Evolutionary conservation across 176 grass and related monocot genomes (phyloP).

Genomic region (Paspalum vaginatum): DNA sequence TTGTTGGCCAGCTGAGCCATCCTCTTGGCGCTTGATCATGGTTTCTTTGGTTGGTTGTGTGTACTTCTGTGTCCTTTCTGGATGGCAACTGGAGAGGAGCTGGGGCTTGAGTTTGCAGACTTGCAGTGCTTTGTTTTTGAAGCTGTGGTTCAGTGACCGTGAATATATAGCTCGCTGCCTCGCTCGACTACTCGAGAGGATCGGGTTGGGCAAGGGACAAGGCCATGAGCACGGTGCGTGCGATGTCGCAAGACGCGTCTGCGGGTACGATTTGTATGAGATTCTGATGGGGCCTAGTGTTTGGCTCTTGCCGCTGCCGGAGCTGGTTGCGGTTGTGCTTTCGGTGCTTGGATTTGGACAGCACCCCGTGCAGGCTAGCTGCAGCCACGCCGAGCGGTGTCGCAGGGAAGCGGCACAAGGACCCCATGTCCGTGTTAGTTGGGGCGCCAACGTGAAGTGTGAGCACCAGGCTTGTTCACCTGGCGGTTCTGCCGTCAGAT

Average conservation of each 20-base stretch:
- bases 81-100: not conserved
- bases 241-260: not conserved
- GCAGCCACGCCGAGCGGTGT: not conserved
- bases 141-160: not conserved
- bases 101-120: not conserved
- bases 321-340: not conserved
- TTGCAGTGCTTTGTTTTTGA: constrained; percentile 5
- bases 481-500: not conserved
- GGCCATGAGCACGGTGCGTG: constrained; percentile 18
- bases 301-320: not conserved
- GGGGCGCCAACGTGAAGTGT: not conserved
- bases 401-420: not conserved
- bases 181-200: not conserved
- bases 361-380: too few relatives aligned
- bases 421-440: constrained; percentile 6
- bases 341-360: not conserved
- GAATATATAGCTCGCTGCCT: constrained; percentile 24
- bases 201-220: constrained; percentile 42
- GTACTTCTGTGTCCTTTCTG: not conserved
- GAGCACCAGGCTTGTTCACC: constrained; percentile 8
- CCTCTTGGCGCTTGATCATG: constrained; percentile 59
- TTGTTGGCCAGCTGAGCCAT: constrained; percentile 58
- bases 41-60: constrained; percentile 25
- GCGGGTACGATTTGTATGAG: constrained; percentile 21
- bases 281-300: constrained; percentile 39